Evolutionary conservation across 768 basidiomycete genomes (phyloP).

Genomic region (Boletellus ananas): DNA sequence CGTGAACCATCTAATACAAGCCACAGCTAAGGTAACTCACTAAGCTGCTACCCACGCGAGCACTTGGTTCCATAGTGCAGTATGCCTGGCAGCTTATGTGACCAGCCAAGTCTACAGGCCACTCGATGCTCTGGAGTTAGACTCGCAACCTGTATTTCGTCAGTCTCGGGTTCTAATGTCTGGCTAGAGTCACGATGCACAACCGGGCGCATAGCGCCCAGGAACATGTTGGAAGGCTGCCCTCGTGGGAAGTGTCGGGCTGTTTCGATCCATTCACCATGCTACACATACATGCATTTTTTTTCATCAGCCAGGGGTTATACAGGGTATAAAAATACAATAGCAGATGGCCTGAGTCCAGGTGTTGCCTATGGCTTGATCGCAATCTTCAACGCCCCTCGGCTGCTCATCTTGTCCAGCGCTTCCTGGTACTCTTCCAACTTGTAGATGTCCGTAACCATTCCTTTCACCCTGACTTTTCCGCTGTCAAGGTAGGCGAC

Average conservation of each 20-base stretch:
- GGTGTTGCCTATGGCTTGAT: constrained; percentile 45
- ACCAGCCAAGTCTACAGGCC: too few relatives aligned
- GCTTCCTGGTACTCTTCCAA: constrained; percentile 68
- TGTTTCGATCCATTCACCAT: not conserved
- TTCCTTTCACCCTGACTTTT: constrained; percentile 78
- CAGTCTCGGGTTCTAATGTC: too few relatives aligned
- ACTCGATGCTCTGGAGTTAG: too few relatives aligned
- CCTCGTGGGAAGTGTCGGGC: not conserved
- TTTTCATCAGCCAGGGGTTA: not conserved
- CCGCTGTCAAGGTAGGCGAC: constrained; percentile 86
- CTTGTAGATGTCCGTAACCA: constrained; percentile 67
- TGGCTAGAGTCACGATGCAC: not conserved
- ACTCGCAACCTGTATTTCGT: too few relatives aligned
- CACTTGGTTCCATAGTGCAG: not conserved
- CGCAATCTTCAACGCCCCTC: constrained; percentile 57
- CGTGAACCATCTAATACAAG: not conserved
- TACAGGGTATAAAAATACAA: constrained; percentile 25
- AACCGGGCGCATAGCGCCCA: not conserved
- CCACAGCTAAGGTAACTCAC: constrained; percentile 7
- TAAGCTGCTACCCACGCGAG: constrained; percentile 3
- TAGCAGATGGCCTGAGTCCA: not conserved
- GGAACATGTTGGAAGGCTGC: not conserved
- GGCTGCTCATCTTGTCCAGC: constrained; percentile 67
- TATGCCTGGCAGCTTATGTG: not conserved
- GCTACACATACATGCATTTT: not conserved